Evolutionary conservation across 805 yeast genomes (phyloP).

Genomic region (Pachysolen tannophilus): DNA sequence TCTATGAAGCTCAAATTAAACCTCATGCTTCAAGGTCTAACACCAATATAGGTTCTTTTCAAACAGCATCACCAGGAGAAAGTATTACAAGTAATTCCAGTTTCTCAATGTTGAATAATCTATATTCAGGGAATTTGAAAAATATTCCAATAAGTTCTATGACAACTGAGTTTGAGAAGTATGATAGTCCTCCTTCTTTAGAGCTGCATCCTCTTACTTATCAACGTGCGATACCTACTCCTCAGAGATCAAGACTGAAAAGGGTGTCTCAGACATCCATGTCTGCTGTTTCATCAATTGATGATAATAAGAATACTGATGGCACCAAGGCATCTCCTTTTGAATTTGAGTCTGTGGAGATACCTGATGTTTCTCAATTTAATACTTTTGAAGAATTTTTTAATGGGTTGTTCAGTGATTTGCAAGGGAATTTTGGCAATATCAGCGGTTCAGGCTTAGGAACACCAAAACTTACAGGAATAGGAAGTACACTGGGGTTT

Average conservation of each 20-base stretch:
- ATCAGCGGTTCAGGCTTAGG: constrained; percentile 3
- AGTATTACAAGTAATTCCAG: constrained; percentile 4
- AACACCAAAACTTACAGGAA: constrained; percentile 6
- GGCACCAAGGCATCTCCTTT: constrained; percentile 6
- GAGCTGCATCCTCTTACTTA: too few species aligned
- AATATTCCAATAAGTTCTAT: constrained; percentile 2
- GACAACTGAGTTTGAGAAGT: constrained; percentile 1
- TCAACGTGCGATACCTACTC: not conserved
- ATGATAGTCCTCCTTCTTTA: constrained; percentile 11
- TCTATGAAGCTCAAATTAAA: constrained; percentile 1
- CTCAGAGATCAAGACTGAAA: too few species aligned
- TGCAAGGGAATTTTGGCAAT: constrained; percentile 9
- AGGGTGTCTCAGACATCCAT: too few species aligned
- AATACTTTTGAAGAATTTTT: constrained; percentile 51
- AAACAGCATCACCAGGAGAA: constrained; percentile 4
- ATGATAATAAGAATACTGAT: not conserved
- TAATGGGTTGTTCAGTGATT: constrained; percentile 31
- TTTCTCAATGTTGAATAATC: constrained; percentile 3
- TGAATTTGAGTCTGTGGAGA: constrained; percentile 12
- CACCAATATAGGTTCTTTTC: too few species aligned
- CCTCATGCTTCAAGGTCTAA: too few species aligned
- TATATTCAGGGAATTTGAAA: constrained; percentile 7
- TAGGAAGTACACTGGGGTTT: constrained; percentile 1
- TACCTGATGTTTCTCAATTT: constrained; percentile 42
- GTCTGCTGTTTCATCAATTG: too few species aligned